Evolutionary conservation across 2,329 filamentous ascomycete species (phyloP).

Genomic region (Sordariomycetes sp.): DNA sequence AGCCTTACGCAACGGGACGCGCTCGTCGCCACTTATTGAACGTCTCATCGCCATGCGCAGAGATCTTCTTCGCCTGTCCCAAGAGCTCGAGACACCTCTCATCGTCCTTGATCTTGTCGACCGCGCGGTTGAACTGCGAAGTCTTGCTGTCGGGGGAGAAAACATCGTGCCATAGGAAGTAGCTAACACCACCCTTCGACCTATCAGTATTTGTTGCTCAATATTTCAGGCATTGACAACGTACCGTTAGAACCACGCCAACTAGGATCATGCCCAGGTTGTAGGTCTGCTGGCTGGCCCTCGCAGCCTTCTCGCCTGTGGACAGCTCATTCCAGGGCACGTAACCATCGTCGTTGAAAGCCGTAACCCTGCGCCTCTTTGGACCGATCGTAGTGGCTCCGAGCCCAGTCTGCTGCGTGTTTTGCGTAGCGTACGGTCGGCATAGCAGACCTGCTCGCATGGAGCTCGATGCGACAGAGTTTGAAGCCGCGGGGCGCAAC

Average conservation of each 20-base stretch:
- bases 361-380: slow-evolving; percentile 63
- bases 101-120: slow-evolving; percentile 69
- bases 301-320: slow-evolving; percentile 65
- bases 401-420: too few species aligned
- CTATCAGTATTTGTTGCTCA: neutral
- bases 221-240: slow-evolving; percentile 11
- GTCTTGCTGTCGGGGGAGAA: slow-evolving; percentile 81
- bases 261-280: slow-evolving; percentile 73
- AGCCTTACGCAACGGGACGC: slow-evolving; percentile 47
- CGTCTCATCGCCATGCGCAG: slow-evolving; percentile 72
- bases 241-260: slow-evolving; percentile 68
- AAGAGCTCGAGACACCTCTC: slow-evolving; percentile 62
- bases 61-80: slow-evolving; percentile 60
- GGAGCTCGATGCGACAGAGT: slow-evolving; percentile 9
- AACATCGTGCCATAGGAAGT: slow-evolving; percentile 73
- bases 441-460: slow-evolving; percentile 14
- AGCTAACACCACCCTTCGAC: slow-evolving; percentile 65
- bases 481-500: slow-evolving; percentile 20
- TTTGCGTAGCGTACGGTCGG: slow-evolving; percentile 53
- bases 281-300: slow-evolving; percentile 83
- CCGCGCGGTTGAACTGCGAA: slow-evolving; percentile 78
- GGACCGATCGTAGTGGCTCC: slow-evolving; percentile 25
- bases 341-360: slow-evolving; percentile 77
- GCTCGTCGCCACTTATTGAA: slow-evolving; percentile 71
- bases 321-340: slow-evolving; percentile 76